Conservation (phyloP, 495 filamentous ascomycete species). For the Aspergillus campestris region DNA sequence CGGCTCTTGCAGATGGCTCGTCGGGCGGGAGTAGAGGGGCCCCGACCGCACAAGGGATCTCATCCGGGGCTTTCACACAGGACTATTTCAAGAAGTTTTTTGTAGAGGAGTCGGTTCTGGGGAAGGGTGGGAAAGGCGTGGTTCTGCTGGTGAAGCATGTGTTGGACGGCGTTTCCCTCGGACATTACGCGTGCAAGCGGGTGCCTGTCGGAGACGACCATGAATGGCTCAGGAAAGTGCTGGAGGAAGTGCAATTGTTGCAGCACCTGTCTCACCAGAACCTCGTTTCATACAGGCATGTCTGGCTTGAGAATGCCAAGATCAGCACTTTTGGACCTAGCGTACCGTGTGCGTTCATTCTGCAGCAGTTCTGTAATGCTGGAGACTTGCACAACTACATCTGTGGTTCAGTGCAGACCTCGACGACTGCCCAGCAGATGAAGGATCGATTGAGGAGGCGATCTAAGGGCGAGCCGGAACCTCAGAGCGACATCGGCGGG, state of each 20-base stretch:
- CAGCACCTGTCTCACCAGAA: slow-evolving; percentile 90
- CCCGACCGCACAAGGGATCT: slow-evolving; percentile 59
- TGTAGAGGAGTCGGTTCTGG: slow-evolving; percentile 74
- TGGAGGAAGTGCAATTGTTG: slow-evolving; percentile 86
- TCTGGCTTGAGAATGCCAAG: slow-evolving; percentile 89
- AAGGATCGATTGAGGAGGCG: slow-evolving; percentile 78
- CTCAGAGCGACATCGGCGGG: slow-evolving; percentile 35
- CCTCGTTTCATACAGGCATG: slow-evolving; percentile 92
- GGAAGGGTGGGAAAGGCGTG: slow-evolving; percentile 87
- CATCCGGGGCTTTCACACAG: slow-evolving; percentile 75
- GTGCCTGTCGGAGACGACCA: slow-evolving; percentile 95
- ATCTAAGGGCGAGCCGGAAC: slow-evolving; percentile 55
- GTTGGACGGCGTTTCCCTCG: slow-evolving; percentile 77
- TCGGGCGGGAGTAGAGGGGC: slow-evolving; percentile 43
- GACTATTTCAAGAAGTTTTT: slow-evolving; percentile 91
- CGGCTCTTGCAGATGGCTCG: slow-evolving; percentile 32
- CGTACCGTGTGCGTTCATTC: slow-evolving; percentile 90
- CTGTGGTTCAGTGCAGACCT: slow-evolving; percentile 50
- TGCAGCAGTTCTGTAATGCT: slow-evolving; percentile 94
- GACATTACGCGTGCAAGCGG: slow-evolving; percentile 91
- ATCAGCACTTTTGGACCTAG: slow-evolving; percentile 79
- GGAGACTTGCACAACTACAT: slow-evolving; percentile 89
- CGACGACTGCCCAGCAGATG: slow-evolving; percentile 66
- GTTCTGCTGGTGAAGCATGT: slow-evolving; percentile 86
- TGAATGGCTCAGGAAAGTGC: slow-evolving; percentile 88